Base-by-base conservation (phyloP, 2,329 filamentous ascomycete species). In the Kalaharituber pfeilii region DNA sequence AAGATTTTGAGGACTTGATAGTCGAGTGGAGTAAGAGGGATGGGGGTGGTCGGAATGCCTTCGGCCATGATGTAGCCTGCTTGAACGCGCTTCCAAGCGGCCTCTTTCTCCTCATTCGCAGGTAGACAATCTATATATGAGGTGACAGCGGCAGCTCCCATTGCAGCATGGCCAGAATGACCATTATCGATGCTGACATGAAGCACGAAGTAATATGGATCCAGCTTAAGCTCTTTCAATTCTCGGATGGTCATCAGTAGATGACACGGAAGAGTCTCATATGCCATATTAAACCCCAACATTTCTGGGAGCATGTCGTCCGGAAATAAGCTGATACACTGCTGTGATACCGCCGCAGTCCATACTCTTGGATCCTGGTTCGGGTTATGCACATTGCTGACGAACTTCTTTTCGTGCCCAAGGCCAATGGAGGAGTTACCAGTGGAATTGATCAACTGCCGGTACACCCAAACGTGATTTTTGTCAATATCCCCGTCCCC, bases 171-270 rank as follows among this genome's bases (percentile, higher is more conserved):
- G 0, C 73, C 72, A 0, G 68, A 71, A 55, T 73, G 65, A 3
- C 67, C 65, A 59, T 75, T 75, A 59, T 75, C 73, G 50, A 76
- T 75, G 0, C 70, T 67, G 39, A 75, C 65, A 61, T 75, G 73
- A 3, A 76, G 64, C n/a, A 69, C 60, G 59, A 75, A 76, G 60
- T 75, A 75, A 39, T 71, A 71, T 0, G 69, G 61, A 53, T 72
- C 65, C 7, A 75, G 56, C 4, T 63, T 62, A 22, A 75, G 54
- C 57, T 72, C 72, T 13, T 62, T 64, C 24, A 75, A 63, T 60
- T 75, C 73, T 33, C 69, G 66, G 4, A 67, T 63, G 0, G 68
- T 68, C 44, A 66, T 66, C 54, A 73, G 58, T 1, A 69, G 65
- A 52, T 70, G 67, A 18, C 71, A 57, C 1, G 69, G 66, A 13